Evolutionary conservation across 2,329 filamentous ascomycete species (phyloP).

Genomic region (Botrytis porri): DNA sequence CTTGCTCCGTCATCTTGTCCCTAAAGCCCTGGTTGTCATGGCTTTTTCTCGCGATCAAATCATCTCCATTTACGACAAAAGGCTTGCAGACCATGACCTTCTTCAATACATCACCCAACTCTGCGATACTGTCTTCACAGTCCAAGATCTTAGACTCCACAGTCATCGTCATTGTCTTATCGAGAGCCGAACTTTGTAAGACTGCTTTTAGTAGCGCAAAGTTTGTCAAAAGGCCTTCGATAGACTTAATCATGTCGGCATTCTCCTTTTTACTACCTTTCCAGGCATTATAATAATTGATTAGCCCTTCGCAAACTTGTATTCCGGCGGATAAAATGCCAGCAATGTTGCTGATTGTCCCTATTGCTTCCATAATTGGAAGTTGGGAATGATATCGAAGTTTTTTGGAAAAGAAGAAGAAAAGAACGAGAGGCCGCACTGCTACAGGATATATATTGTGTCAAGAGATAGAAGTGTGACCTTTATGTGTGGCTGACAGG

Average conservation of each 20-base stretch:
- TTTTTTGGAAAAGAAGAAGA: background rate
- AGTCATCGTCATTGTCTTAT: background rate
- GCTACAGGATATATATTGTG: background rate
- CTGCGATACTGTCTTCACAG: slow-evolving; percentile 15
- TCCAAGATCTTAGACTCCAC: slow-evolving; percentile 12
- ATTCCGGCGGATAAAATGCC: slow-evolving; percentile 16
- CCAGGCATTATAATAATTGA: slow-evolving; percentile 17
- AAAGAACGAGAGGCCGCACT: background rate
- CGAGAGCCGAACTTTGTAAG: background rate
- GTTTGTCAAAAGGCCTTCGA: background rate
- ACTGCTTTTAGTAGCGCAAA: background rate
- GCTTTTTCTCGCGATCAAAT: background rate
- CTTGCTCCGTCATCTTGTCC: slow-evolving; percentile 20
- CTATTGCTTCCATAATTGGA: slow-evolving; percentile 12
- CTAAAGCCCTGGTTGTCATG: background rate
- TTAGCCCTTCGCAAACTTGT: slow-evolving; percentile 14
- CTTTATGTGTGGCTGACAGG: background rate
- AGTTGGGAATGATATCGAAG: background rate
- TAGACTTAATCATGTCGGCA: slow-evolving; percentile 9
- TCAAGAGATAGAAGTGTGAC: background rate
- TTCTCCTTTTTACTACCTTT: slow-evolving; percentile 18
- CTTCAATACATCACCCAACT: slow-evolving; percentile 11
- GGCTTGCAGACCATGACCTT: slow-evolving; percentile 15
- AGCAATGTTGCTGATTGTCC: slow-evolving; percentile 17
- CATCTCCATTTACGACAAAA: background rate